Evolutionary conservation across 2,329 filamentous ascomycete species (phyloP), one percentile per base, ranked within the genome.

Genomic region (Lizonia empirigonia): DNA sequence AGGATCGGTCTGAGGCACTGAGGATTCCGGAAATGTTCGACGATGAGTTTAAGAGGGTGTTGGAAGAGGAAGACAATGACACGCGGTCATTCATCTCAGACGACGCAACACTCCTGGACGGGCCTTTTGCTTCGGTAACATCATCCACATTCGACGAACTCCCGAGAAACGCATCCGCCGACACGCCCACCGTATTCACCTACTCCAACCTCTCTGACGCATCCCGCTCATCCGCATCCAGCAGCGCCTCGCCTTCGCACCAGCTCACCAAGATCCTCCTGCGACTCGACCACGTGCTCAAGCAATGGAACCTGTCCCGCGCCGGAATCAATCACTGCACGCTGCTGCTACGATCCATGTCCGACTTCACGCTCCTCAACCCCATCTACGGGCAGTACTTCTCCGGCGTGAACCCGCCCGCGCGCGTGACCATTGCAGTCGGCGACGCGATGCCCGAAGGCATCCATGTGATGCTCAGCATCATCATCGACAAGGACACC

Each of bases 391-490:
- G 84, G 5, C 78, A 81, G 7, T 81, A 91, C 33, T 97, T 97
- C 73, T 76, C 76, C 16, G 78, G 82, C 39, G 88, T 92, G 0
- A 96, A 92, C 58, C 94, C 94, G 0, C 91, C 94, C 0, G 85
- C 92, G 0, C 79, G 94, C 40, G 88, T 95, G 40, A 96, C 91
- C 5, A 83, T 97, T 39, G 87, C 91, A 0, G 89, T 88, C 56
- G 90, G 91, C 3, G 76, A 84, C 39, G 68, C 79, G 6, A 78
- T 97, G 7, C 88, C 89, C 0, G 37, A 67, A 0, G 80, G 78
- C 8, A 75, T 80, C 41, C 80, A 86, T 52, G 82, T 89, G 13
- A 81, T 93, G 55, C 73, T 86, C 16, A 83, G 80, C 15, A 70
- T 82, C 23, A 70, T 79, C 9, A 63, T 80, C n/a, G 63, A 68